Conservation (phyloP, 352 stramenopile genomes). For the Phytophthora tubulina region DNA sequence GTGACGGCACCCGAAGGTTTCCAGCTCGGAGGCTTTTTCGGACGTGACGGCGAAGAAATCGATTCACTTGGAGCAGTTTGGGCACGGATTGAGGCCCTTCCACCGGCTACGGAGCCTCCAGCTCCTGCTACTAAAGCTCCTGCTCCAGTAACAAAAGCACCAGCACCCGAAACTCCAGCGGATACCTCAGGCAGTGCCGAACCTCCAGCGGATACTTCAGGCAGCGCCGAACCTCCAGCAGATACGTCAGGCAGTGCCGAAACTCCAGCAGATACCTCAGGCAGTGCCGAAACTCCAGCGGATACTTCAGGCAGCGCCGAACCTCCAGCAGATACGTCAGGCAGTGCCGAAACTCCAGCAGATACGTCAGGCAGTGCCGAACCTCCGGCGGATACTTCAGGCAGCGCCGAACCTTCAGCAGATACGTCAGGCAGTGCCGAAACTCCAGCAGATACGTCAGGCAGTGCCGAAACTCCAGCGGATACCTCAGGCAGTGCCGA, state of each 20-base stretch:
- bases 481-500: neutral
- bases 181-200: neutral
- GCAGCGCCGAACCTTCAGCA: neutral
- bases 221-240: neutral
- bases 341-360: neutral
- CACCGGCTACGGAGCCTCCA: slow-evolving; percentile 3
- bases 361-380: neutral
- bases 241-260: neutral
- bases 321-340: neutral
- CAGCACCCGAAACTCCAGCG: neutral
- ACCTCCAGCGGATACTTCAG: neutral
- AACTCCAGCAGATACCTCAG: neutral
- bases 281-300: neutral
- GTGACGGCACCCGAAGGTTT: slow-evolving; percentile 21
- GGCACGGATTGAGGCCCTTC: slow-evolving; percentile 3
- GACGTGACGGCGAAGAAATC: slow-evolving; percentile 13
- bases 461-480: neutral
- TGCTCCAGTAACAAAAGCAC: neutral
- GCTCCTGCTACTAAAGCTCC: neutral
- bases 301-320: neutral
- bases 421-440: neutral
- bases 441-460: neutral
- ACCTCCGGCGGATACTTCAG: neutral
- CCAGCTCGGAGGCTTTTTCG: slow-evolving; percentile 23
- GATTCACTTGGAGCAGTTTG: slow-evolving; percentile 17